These are phyloP conservation scores for Penicillium brevicompactum DNA, from an alignment of 2,329 filamentous ascomycete genomes.

Conservation along the genomic window DNA sequence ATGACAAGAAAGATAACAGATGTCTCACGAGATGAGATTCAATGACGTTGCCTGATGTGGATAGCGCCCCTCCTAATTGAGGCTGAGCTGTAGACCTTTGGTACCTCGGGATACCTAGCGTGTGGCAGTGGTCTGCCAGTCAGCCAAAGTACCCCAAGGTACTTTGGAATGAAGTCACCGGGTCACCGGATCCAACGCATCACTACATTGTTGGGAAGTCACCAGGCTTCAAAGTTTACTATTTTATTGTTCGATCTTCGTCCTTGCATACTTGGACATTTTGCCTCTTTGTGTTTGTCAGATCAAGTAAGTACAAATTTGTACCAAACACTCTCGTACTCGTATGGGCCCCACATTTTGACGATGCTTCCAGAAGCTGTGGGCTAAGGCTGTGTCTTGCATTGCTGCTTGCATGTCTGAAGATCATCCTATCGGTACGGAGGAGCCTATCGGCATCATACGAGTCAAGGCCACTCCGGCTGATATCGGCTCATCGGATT, in stretches of 20 bases:
- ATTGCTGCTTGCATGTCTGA: background rate
- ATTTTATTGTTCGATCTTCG: background rate
- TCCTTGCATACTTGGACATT: background rate
- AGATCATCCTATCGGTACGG: too few species aligned
- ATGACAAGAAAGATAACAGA: background rate
- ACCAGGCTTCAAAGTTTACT: background rate
- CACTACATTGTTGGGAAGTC: background rate
- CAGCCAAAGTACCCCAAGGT: background rate
- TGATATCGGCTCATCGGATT: too few species aligned
- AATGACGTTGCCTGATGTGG: slow-evolving; percentile 9
- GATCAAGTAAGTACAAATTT: background rate
- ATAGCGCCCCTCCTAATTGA: slow-evolving; percentile 6
- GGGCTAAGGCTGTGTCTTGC: background rate
- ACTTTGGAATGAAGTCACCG: background rate
- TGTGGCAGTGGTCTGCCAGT: background rate
- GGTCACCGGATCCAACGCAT: background rate
- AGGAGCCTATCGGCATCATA: too few species aligned
- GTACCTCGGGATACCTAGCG: background rate
- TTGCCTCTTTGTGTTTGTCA: background rate
- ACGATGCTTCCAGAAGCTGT: background rate
- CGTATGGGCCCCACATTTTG: background rate
- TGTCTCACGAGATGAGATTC: slow-evolving; percentile 6
- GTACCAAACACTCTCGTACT: too few species aligned
- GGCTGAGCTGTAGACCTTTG: slow-evolving; percentile 6
- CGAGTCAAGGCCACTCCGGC: too few species aligned